These are phyloP conservation scores for Paramecium biaurelia DNA, from an alignment of 73 alveolate species.

Conservation along the genomic window DNA sequence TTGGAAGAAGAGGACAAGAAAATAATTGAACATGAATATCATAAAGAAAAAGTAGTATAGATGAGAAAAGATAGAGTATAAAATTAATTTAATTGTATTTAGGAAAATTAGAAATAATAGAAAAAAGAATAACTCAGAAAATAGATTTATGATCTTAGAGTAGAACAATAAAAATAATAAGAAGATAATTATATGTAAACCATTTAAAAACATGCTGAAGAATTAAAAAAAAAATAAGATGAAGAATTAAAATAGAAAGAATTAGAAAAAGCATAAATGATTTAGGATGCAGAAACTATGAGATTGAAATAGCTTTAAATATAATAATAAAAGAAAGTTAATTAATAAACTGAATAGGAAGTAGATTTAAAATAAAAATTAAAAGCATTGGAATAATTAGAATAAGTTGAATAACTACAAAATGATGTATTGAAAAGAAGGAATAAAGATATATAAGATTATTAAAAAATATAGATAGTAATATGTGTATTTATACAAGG, in stretches of 20 bases:
- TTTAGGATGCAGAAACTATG: slow-evolving; percentile 23
- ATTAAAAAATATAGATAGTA: background rate
- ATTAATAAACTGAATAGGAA: background rate
- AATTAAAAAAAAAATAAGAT: background rate
- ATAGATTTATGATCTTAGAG: slow-evolving; percentile 26
- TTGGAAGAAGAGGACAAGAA: slow-evolving; percentile 8
- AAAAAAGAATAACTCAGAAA: background rate
- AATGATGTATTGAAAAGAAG: slow-evolving; percentile 28
- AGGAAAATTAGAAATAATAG: background rate
- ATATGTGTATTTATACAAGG: background rate
- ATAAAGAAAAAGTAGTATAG: background rate
- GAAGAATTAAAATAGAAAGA: background rate
- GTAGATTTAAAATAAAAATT: background rate
- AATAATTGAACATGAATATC: background rate
- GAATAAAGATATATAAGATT: slow-evolving; percentile 7
- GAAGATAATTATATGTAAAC: slow-evolving; percentile 2
- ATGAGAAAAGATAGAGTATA: slow-evolving; percentile 52
- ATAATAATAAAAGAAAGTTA: background rate
- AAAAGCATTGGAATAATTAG: background rate
- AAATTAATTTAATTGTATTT: background rate
- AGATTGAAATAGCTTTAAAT: background rate
- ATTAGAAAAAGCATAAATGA: slow-evolving; percentile 1
- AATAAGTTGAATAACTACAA: background rate
- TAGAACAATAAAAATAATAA: background rate
- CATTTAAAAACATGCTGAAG: background rate